These are phyloP conservation scores for Suillus placidus DNA, from an alignment of 768 basidiomycete species.

Conservation along the genomic window DNA sequence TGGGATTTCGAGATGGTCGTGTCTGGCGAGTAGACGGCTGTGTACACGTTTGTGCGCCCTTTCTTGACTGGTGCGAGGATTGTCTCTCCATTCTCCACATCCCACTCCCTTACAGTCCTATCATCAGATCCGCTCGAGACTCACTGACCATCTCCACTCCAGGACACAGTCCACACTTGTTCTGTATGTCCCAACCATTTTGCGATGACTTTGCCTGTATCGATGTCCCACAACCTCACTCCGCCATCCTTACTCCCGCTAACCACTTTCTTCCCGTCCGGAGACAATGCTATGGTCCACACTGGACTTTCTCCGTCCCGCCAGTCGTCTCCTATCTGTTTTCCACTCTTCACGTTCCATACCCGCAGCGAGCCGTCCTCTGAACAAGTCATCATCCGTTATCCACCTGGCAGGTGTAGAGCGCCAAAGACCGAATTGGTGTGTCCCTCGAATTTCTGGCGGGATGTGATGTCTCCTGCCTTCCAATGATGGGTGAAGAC, in stretches of 20 bases:
- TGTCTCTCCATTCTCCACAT: not conserved
- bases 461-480: not conserved
- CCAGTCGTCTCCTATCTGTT: not conserved
- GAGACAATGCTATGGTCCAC: not conserved
- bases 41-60: not conserved
- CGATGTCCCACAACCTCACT: not conserved
- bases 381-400: not conserved
- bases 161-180: rapidly evolving
- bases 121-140: not conserved
- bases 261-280: not conserved
- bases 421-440: rapidly evolving
- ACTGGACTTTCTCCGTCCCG: not conserved
- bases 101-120: not conserved
- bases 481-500: not conserved
- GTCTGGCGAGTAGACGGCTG: not conserved
- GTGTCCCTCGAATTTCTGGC: not conserved
- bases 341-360: not conserved
- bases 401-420: not conserved
- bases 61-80: not conserved
- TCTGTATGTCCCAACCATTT: not conserved
- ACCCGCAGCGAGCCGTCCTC: not conserved
- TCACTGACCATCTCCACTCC: not conserved
- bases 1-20: not conserved
- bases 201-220: not conserved
- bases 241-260: not conserved